A percentile compares a stretch with the other conserved stretches of the same genome.
These are phyloP conservation scores for Cercospora janseana DNA, from an alignment of 2,329 filamentous ascomycete species.

Conservation along the genomic window DNA sequence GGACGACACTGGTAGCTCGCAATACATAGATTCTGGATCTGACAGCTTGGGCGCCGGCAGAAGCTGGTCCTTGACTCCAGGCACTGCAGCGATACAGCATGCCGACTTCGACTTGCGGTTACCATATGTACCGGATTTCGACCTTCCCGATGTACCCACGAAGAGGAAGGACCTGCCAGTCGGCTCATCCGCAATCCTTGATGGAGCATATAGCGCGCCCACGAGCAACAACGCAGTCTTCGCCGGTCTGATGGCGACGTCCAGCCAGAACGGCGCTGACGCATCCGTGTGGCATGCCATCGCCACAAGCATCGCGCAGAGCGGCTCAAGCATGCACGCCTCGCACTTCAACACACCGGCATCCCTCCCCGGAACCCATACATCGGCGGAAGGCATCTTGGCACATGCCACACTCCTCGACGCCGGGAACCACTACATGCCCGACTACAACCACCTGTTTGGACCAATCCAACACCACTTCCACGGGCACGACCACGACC, in stretches of 20 bases:
- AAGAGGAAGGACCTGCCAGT: background rate
- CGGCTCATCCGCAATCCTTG: background rate
- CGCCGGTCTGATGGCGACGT: background rate
- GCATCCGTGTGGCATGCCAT: background rate
- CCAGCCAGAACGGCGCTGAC: background rate
- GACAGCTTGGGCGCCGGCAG: background rate
- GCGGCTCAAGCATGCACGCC: background rate
- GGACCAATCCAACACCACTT: background rate
- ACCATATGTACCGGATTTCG: background rate
- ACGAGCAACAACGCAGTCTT: background rate
- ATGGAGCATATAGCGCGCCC: background rate
- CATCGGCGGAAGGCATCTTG: no score
- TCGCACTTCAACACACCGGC: background rate
- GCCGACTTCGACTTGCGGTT: background rate
- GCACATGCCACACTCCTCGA: no score
- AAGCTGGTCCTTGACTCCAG: background rate
- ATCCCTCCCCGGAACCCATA: no score
- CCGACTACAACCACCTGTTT: constrained; percentile 4
- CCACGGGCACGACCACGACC: background rate
- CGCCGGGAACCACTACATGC: no score
- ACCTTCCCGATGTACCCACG: background rate
- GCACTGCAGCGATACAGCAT: background rate
- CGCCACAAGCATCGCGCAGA: background rate
- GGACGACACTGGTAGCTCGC: background rate
- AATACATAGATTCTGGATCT: background rate